Percentiles rank a stretch among this genome's conserved stretches.
Conservation (phyloP, 495 filamentous ascomycete species). For the Podospora pseudopauciseta region DNA sequence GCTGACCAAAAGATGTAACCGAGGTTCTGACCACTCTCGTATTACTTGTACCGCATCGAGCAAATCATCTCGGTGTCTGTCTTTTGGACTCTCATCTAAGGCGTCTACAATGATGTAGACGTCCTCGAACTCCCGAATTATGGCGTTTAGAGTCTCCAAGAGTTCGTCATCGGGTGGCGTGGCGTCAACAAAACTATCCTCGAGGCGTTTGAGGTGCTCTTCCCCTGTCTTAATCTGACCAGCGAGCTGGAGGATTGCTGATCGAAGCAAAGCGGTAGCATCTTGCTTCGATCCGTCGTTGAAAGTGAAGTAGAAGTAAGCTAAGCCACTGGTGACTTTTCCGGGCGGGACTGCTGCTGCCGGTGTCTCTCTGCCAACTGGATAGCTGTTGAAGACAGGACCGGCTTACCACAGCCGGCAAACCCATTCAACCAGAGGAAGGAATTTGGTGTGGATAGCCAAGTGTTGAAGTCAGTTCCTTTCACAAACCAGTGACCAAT, state of each 20-base stretch:
- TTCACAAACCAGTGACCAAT: conserved; percentile 13
- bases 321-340: not conserved
- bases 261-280: conserved; percentile 2
- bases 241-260: conserved; percentile 1
- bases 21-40: conserved; percentile 4
- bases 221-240: not conserved
- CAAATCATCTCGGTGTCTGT: not conserved
- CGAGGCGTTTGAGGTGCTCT: not conserved
- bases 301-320: conserved; percentile 15
- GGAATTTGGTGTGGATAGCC: conserved; percentile 1
- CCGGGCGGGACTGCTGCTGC: not conserved
- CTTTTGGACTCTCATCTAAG: conserved; percentile 7
- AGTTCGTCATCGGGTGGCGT: conserved; percentile 1
- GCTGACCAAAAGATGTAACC: conserved; percentile 9
- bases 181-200: not conserved
- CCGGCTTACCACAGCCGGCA: conserved; percentile 12
- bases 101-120: conserved; percentile 11
- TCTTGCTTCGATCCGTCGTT: conserved; percentile 13
- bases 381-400: conserved; percentile 12
- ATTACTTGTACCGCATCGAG: conserved; percentile 2
- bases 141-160: not conserved
- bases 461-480: not conserved
- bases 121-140: not conserved
- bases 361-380: not conserved
- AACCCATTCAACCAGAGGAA: conserved; percentile 10